phyloP scores from a whole-genome alignment of 305 asterid species.

The Euphrasia arctica region DNA sequence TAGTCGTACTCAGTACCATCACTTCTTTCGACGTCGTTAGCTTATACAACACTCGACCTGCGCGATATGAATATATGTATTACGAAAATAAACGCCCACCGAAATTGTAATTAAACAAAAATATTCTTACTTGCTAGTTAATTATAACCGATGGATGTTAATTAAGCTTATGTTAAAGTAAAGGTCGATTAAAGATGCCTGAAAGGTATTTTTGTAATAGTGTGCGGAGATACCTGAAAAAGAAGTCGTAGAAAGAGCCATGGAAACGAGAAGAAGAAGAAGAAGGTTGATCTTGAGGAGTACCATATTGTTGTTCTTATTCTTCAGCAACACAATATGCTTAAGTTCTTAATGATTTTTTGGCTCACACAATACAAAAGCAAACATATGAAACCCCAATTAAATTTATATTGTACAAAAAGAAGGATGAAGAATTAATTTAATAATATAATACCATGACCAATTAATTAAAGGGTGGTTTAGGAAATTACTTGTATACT shows the following conservation, averaged over 20 bases:
- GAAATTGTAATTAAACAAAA: too few relatives aligned
- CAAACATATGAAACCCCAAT: conserved; percentile 8
- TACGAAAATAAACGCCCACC: background rate
- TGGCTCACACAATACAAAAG: background rate
- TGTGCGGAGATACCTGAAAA: conserved; percentile 46
- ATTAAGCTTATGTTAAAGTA: too few relatives aligned
- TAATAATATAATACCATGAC: background rate
- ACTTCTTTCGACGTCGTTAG: too few relatives aligned
- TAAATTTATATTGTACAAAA: conserved; percentile 23
- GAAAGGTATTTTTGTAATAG: background rate
- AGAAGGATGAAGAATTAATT: background rate
- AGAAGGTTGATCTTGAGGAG: conserved; percentile 41
- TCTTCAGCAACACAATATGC: conserved; percentile 20
- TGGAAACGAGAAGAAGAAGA: conserved; percentile 64
- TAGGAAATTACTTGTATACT: conserved; percentile 18
- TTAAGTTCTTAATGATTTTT: conserved; percentile 13
- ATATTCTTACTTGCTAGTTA: too few relatives aligned
- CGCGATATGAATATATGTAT: too few relatives aligned
- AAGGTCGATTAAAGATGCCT: too few relatives aligned
- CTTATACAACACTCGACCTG: too few relatives aligned
- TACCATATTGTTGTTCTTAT: conserved; percentile 36
- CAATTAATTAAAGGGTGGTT: background rate
- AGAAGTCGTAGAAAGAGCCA: conserved; percentile 52
- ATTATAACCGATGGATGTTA: too few relatives aligned
- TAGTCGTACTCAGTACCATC: too few relatives aligned